These are phyloP conservation scores for Pseudopyricularia cyperi DNA, from an alignment of 2,329 filamentous ascomycete species.

Conservation along the genomic window DNA sequence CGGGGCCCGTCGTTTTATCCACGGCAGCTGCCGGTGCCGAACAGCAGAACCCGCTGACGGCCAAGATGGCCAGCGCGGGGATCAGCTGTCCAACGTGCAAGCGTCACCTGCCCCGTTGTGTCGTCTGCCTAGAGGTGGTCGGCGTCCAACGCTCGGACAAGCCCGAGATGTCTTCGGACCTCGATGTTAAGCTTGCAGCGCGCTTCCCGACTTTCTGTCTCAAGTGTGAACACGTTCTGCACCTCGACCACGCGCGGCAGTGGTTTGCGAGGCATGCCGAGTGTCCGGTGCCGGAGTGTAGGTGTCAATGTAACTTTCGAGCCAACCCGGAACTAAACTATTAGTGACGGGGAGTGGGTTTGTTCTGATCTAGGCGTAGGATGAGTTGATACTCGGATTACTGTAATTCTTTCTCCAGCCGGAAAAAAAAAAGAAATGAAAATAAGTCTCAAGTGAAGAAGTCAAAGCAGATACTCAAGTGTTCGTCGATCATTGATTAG, in stretches of 20 bases:
- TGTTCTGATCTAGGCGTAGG: neutral
- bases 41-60: constrained; percentile 39
- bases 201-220: constrained; percentile 58
- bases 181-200: constrained; percentile 31
- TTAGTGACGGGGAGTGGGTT: constrained; percentile 14
- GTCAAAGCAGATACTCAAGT: too few relatives aligned
- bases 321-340: constrained; percentile 48
- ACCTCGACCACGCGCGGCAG: constrained; percentile 52
- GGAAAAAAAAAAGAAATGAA: too few relatives aligned
- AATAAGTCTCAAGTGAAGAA: too few relatives aligned
- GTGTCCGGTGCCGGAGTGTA: constrained; percentile 56
- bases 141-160: constrained; percentile 49
- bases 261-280: constrained; percentile 55
- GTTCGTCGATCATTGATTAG: too few relatives aligned
- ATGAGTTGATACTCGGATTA: neutral
- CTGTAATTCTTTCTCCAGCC: neutral
- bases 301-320: constrained; percentile 49
- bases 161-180: constrained; percentile 36
- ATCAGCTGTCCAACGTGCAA: constrained; percentile 56
- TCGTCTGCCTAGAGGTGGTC: constrained; percentile 54
- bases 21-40: constrained; percentile 3
- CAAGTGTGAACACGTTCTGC: constrained; percentile 53
- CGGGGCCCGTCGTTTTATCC: constrained; percentile 6
- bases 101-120: constrained; percentile 52
- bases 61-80: constrained; percentile 42